phyloP scores from a whole-genome alignment of 768 basidiomycete species.

The Chalciporus pseudorubinellus region DNA sequence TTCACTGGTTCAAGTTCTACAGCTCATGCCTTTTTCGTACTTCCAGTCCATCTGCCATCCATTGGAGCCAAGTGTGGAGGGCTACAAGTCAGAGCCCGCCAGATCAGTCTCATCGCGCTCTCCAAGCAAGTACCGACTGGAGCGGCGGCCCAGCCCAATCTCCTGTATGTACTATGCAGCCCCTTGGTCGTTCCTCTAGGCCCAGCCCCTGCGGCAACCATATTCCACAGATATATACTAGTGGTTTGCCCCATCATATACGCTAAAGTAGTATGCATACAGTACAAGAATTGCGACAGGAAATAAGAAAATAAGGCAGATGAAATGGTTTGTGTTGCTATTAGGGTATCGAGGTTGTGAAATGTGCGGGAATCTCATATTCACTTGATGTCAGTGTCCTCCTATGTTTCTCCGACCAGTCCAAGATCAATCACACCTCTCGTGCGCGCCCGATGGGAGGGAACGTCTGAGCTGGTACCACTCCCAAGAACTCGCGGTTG shows the following conservation, averaged over 20 bases:
- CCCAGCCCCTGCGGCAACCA: no score
- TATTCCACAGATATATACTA: neutral
- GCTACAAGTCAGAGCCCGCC: neutral
- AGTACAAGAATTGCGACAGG: neutral
- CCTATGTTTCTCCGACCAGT: neutral
- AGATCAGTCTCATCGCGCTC: slow-evolving; percentile 1
- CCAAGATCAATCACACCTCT: neutral
- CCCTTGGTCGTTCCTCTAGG: no score
- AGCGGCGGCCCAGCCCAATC: no score
- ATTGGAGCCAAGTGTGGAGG: neutral
- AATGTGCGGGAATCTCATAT: slow-evolving; percentile 4
- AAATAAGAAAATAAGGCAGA: neutral
- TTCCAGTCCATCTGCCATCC: neutral
- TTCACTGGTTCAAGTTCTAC: slow-evolving; percentile 10
- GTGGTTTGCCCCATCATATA: neutral
- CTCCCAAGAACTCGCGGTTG: neutral
- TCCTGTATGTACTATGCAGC: no score
- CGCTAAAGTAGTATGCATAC: neutral
- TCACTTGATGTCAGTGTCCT: neutral
- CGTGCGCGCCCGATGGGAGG: neutral
- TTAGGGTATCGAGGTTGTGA: slow-evolving; percentile 13
- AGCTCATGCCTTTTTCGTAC: slow-evolving; percentile 15
- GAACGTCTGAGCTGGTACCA: neutral
- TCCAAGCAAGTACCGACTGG: neutral
- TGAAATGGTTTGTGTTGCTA: neutral